Evolutionary conservation across 2,329 filamentous ascomycete species (phyloP), one percentile per base, ranked within the genome.

Genomic region (Cordyceps farinosa): DNA sequence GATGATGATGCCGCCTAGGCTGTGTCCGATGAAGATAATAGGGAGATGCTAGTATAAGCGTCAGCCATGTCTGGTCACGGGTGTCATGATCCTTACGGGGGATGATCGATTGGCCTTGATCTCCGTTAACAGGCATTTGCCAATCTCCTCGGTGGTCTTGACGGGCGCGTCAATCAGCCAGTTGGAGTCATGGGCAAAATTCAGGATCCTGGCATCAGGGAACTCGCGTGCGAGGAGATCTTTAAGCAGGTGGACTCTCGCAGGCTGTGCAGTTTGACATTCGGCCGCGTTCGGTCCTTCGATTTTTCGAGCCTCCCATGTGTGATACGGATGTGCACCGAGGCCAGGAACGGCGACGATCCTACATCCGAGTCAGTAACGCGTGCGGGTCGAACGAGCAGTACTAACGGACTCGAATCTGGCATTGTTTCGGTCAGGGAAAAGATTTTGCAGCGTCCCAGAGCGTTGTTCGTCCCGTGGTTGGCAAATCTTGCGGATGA

Each of bases 321-420:
- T 70, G 42, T 65, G 50, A 13, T 66, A 64, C 3, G 65, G 66
- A 61, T 67, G 45, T 1, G 65, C 66, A 2, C 65, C 66, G 1
- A 70, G 66, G 30, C 67, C 64, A 47, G 69, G 66, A 32, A 69
- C 63, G 15, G 68, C 65, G 38, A 70, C 38, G 44, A 69, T 69
- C 8, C 66, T 68, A 29, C 29, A 17, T 54, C 15, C 32, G 9
- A 30, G n/a, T 47, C 1, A 52, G 55, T 34, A 17, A 61, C 22
- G 13, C 52, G 9, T 50, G 13, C 15, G n/a, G 32, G 29, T 45
- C 36, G 29, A 34, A 34, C 5, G 27, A 40, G 13, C 3, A 53
- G 40, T 17, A 7, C 4, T n/a, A 44, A 51, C 53, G 17, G 13
- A 66, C 61, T 65, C 61, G 13, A 66, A 66, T 22, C 64, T 62